These are phyloP conservation scores for Epicoccum sorghinum DNA, from an alignment of 2,329 filamentous ascomycete genomes.

Conservation along the genomic window DNA sequence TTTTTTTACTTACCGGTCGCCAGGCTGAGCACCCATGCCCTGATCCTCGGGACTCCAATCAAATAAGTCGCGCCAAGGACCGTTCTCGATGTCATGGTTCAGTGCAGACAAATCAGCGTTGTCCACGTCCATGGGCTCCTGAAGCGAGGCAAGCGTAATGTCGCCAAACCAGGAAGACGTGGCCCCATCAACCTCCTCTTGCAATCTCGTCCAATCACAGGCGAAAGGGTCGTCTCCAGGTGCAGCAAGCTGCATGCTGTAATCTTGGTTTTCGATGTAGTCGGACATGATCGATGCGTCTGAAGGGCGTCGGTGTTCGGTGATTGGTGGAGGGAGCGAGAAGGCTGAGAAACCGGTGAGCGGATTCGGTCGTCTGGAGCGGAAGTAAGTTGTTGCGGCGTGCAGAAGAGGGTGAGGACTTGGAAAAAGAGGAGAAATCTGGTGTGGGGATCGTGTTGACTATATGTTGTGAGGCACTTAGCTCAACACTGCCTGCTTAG, in stretches of 20 bases:
- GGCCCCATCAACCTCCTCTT: not conserved
- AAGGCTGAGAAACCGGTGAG: constrained; percentile 9
- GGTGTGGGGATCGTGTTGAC: not conserved
- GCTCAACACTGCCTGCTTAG: not conserved
- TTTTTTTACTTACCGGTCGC: constrained; percentile 30
- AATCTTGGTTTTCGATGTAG: constrained; percentile 13
- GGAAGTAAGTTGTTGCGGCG: not conserved
- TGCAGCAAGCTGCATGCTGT: constrained; percentile 10
- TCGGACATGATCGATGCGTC: constrained; percentile 20
- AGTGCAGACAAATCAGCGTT: not conserved
- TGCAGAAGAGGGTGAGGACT: not conserved
- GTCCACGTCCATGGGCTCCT: not conserved
- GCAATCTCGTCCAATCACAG: constrained; percentile 3
- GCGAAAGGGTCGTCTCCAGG: not conserved
- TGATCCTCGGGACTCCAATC: not conserved
- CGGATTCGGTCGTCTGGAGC: not conserved
- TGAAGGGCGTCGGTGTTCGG: not conserved
- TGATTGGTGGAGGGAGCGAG: constrained; percentile 9
- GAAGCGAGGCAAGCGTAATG: not conserved
- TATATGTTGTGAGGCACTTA: not conserved
- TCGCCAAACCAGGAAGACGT: not conserved
- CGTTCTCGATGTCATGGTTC: constrained; percentile 15
- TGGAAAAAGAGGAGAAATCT: constrained; percentile 1
- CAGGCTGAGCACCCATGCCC: constrained; percentile 10
- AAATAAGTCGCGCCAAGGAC: constrained; percentile 9